These are phyloP conservation scores for Chlamydomonas schloesseri DNA, from an alignment of 139 green algal genomes.

Conservation along the genomic window DNA sequence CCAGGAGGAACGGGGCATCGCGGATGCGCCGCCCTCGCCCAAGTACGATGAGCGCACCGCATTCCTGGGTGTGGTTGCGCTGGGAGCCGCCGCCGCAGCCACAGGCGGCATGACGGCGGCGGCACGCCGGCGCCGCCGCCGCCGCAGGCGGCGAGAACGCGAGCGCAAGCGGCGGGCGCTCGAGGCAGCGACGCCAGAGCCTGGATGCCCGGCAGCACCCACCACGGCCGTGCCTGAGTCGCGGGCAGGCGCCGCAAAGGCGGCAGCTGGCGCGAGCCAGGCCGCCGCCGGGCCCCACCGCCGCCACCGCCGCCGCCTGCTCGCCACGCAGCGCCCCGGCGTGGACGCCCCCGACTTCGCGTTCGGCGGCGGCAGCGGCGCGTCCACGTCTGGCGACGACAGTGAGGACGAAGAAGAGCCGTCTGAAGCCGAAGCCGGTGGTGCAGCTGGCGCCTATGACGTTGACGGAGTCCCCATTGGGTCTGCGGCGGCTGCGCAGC, in stretches of 20 bases:
- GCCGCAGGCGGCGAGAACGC: background rate
- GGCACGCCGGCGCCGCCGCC: conserved; percentile 2
- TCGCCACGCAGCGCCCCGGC: background rate
- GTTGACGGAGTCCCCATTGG: conserved; percentile 13
- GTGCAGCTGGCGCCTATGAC: background rate
- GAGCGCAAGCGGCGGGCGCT: no score
- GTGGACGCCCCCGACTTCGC: background rate
- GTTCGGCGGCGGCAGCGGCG: background rate
- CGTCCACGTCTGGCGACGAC: background rate
- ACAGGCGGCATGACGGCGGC: conserved; percentile 3
- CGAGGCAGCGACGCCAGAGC: no score
- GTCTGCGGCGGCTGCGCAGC: no score
- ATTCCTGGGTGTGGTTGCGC: conserved; percentile 53
- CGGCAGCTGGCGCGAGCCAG: background rate
- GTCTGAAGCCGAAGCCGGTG: background rate
- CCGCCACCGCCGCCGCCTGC: conserved; percentile 27
- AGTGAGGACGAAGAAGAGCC: background rate
- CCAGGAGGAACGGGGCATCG: conserved; percentile 53
- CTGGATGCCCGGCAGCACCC: no score
- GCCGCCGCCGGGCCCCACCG: background rate
- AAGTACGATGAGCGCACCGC: conserved; percentile 96
- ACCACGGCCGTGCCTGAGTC: background rate
- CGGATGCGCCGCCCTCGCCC: conserved; percentile 82
- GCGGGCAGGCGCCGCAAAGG: background rate
- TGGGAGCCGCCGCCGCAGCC: background rate